Percentiles rank a stretch among this genome's conserved stretches.
Conservation (phyloP, 306 rosid genomes). For the Rubus idaeus region DNA sequence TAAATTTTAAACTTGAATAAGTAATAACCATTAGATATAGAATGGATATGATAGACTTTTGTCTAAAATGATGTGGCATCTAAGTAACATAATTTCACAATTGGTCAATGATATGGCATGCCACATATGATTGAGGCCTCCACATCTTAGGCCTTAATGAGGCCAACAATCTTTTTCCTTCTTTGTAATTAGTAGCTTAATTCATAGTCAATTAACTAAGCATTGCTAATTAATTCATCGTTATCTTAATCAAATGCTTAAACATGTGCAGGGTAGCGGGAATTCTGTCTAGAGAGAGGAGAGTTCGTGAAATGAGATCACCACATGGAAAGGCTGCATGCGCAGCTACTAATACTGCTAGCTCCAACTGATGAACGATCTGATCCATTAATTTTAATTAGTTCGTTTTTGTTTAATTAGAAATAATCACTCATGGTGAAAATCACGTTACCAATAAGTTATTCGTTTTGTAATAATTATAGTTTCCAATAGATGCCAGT, state of each 20-base stretch:
- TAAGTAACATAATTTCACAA: too few relatives aligned
- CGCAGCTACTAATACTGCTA: not conserved
- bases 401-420: not conserved
- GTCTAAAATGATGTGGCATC: too few relatives aligned
- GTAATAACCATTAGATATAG: too few relatives aligned
- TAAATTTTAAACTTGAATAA: too few relatives aligned
- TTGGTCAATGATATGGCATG: too few relatives aligned
- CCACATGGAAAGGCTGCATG: conserved; percentile 24
- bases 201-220: too few relatives aligned
- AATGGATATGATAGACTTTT: too few relatives aligned
- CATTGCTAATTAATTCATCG: not conserved
- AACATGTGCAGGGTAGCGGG: conserved; percentile 39
- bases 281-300: conserved; percentile 48
- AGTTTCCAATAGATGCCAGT: not conserved
- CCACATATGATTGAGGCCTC: too few relatives aligned
- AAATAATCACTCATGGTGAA: not conserved
- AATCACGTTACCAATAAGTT: not conserved
- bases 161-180: too few relatives aligned
- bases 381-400: not conserved
- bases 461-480: not conserved
- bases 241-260: not conserved
- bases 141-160: too few relatives aligned
- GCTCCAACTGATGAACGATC: not conserved
- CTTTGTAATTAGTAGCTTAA: too few relatives aligned
- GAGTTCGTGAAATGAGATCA: conserved; percentile 30